Conservation (phyloP, 2,329 filamentous ascomycete genomes). For the Cercospora sojina region DNA sequence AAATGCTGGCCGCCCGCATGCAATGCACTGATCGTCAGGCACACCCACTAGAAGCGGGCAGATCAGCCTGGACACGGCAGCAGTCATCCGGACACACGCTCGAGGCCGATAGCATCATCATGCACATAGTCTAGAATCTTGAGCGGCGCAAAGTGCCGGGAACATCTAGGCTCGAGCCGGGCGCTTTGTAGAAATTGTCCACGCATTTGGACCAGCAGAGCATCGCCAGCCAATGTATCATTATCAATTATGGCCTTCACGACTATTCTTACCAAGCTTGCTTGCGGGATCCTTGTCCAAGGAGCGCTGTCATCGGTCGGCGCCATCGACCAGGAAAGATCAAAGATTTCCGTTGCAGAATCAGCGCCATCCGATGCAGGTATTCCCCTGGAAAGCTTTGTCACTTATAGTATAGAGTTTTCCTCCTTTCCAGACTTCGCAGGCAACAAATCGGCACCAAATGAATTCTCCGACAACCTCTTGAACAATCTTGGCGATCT, state of each 20-base stretch:
- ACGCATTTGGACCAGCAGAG: neutral
- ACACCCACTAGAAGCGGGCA: slow-evolving; percentile 8
- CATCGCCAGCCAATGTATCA: neutral
- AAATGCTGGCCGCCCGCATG: slow-evolving; percentile 1
- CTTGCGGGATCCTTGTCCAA: neutral
- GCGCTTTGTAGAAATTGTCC: neutral
- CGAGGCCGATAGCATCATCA: slow-evolving; percentile 9
- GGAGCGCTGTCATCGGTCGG: slow-evolving; percentile 50
- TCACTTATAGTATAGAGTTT: slow-evolving; percentile 56
- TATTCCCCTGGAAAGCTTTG: slow-evolving; percentile 46
- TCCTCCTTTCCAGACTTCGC: slow-evolving; percentile 55
- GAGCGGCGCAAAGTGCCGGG: slow-evolving; percentile 4
- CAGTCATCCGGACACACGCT: slow-evolving; percentile 1
- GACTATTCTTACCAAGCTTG: neutral
- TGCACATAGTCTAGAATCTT: slow-evolving; percentile 1
- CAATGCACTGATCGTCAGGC: slow-evolving; percentile 16
- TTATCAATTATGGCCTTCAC: neutral
- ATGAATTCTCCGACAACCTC: slow-evolving; percentile 61
- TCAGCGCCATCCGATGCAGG: slow-evolving; percentile 30
- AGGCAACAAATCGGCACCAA: slow-evolving; percentile 56
- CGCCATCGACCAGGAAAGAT: neutral
- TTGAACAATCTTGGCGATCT: slow-evolving; percentile 57
- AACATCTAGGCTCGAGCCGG: neutral
- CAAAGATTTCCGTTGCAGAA: neutral
- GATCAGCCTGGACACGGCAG: neutral